Evolutionary conservation across 768 basidiomycete species (phyloP).

Genomic region (Serpula lacrymans): DNA sequence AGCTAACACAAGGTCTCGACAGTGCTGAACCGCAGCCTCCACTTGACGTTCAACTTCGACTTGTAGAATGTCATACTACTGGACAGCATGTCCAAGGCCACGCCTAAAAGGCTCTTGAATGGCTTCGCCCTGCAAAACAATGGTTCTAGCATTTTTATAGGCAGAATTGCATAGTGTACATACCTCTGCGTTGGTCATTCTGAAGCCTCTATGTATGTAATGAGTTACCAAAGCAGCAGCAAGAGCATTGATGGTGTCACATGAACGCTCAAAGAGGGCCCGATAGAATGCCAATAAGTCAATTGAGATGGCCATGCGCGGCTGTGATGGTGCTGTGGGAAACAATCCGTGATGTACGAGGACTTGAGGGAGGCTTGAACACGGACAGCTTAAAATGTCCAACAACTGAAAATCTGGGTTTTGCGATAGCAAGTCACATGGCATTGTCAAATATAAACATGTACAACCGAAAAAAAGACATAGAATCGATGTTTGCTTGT

Average conservation of each 20-base stretch:
- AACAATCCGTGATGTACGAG: slow-evolving; percentile 32
- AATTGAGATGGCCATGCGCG: slow-evolving; percentile 18
- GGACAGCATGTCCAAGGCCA: slow-evolving; percentile 19
- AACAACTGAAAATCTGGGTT: slow-evolving; percentile 13
- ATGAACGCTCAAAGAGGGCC: slow-evolving; percentile 33
- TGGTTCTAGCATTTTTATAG: background rate
- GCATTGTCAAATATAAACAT: background rate
- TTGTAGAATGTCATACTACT: slow-evolving; percentile 26
- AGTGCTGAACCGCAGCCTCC: slow-evolving; percentile 5
- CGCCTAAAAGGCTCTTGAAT: slow-evolving; percentile 30
- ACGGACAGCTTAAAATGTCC: slow-evolving; percentile 19
- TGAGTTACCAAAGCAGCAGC: slow-evolving; percentile 24
- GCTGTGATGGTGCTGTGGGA: slow-evolving; percentile 22
- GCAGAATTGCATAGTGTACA: too few species aligned
- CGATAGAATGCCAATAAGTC: slow-evolving; percentile 31
- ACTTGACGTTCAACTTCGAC: slow-evolving; percentile 13
- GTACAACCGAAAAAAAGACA: slow-evolving; percentile 4
- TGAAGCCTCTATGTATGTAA: slow-evolving; percentile 26
- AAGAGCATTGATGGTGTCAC: slow-evolving; percentile 31
- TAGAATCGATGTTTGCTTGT: background rate
- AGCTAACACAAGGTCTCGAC: background rate
- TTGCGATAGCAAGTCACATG: background rate
- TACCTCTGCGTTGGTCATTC: slow-evolving; percentile 13
- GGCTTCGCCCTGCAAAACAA: slow-evolving; percentile 14
- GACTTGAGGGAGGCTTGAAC: slow-evolving; percentile 15